Percentiles rank a stretch among this genome's conserved stretches.
These are phyloP conservation scores for Naematelia encephala DNA, from an alignment of 768 basidiomycete species.

Conservation along the genomic window DNA sequence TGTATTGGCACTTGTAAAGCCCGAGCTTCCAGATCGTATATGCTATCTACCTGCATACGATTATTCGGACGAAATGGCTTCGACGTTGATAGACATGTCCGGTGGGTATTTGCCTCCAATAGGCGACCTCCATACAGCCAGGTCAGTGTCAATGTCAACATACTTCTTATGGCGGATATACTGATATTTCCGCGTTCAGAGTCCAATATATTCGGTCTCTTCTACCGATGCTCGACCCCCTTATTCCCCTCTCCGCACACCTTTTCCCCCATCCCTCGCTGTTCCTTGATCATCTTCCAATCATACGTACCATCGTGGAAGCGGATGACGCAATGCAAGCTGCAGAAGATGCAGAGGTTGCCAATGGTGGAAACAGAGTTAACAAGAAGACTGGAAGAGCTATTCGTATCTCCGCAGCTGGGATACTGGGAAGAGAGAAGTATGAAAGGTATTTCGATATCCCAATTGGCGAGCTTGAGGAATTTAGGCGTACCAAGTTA, in stretches of 20 bases:
- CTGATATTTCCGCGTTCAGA: constrained; percentile 12
- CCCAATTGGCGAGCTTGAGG: constrained; percentile 14
- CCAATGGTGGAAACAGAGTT: constrained; percentile 31
- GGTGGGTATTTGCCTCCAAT: neutral
- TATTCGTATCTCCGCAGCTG: constrained; percentile 18
- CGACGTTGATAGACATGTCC: constrained; percentile 2
- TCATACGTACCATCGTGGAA: constrained; percentile 62
- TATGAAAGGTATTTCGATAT: constrained; percentile 36
- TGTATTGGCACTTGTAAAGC: constrained; percentile 24
- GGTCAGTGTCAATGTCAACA: constrained; percentile 5
- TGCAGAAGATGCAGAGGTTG: constrained; percentile 35
- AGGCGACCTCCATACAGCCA: constrained; percentile 6
- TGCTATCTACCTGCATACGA: constrained; percentile 18
- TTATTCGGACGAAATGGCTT: constrained; percentile 11
- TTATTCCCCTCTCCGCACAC: constrained; percentile 55
- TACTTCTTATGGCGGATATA: neutral
- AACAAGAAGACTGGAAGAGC: constrained; percentile 46
- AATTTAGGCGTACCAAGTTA: neutral
- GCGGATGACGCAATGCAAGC: constrained; percentile 59
- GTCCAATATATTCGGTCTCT: constrained; percentile 28
- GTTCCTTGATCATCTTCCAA: constrained; percentile 68
- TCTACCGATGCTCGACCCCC: constrained; percentile 54
- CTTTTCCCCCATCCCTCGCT: constrained; percentile 56
- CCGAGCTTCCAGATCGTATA: constrained; percentile 17
- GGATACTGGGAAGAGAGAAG: constrained; percentile 5